Percentiles rank a stretch among this genome's conserved stretches.
These are phyloP conservation scores for Daedalea quercina DNA, from an alignment of 768 basidiomycete species.

Conservation along the genomic window DNA sequence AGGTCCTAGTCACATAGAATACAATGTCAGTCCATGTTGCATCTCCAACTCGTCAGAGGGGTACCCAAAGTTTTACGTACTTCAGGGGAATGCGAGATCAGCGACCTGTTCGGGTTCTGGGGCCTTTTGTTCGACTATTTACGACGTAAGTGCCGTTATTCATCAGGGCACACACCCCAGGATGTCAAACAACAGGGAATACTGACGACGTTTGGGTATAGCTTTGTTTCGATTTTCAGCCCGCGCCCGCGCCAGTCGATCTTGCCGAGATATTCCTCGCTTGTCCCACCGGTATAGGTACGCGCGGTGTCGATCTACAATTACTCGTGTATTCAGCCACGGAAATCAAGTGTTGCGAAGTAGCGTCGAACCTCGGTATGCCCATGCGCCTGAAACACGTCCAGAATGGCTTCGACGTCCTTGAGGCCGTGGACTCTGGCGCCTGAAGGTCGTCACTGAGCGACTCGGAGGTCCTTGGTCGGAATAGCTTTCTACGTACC, in stretches of 20 bases:
- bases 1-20: too few species aligned
- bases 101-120: background rate
- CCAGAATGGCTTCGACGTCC: constrained; percentile 45
- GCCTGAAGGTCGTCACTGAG: too few species aligned
- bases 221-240: constrained; percentile 53
- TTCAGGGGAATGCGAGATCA: constrained; percentile 17
- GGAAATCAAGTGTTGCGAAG: background rate
- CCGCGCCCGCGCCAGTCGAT: constrained; percentile 43
- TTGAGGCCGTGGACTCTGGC: constrained; percentile 43
- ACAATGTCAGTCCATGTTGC: background rate
- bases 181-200: background rate
- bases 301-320: constrained; percentile 24
- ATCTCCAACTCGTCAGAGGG: background rate
- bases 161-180: background rate
- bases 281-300: constrained; percentile 24
- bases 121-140: constrained; percentile 10
- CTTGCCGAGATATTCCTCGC: constrained; percentile 39
- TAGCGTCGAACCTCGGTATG: constrained; percentile 38
- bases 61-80: background rate
- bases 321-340: background rate
- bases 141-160: constrained; percentile 3
- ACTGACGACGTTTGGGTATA: constrained; percentile 15
- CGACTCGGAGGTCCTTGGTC: too few species aligned
- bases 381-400: constrained; percentile 47
- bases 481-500: constrained; percentile 14